A percentile compares a stretch with the other conserved stretches of the same genome.
Evolutionary conservation across 352 stramenopile genomes (phyloP).

Genomic region (Pythium chondricola): DNA sequence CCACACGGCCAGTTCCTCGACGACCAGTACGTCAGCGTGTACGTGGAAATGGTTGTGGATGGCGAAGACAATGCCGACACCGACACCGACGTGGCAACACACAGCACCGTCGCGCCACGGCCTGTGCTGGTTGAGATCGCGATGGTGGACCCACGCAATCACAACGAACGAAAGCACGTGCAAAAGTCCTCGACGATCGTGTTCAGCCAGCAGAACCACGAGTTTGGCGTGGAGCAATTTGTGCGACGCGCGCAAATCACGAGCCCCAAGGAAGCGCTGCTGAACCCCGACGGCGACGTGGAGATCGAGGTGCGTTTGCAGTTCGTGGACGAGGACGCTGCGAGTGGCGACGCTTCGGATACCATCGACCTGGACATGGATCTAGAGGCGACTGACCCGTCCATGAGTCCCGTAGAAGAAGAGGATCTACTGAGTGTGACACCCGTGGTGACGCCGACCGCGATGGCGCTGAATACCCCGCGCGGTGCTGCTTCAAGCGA

Average conservation of each 20-base stretch:
- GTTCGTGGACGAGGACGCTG: slow-evolving; percentile 11
- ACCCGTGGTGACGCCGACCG: slow-evolving; percentile 14
- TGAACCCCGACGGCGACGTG: slow-evolving; percentile 37
- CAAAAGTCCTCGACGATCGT: slow-evolving; percentile 39
- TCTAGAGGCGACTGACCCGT: slow-evolving; percentile 2
- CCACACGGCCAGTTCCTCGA: slow-evolving; percentile 37
- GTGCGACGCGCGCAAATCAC: slow-evolving; percentile 35
- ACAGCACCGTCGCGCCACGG: not conserved
- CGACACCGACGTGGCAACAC: not conserved
- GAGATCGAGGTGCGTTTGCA: slow-evolving; percentile 44
- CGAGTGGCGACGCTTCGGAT: too few relatives aligned
- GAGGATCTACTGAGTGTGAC: slow-evolving; percentile 17
- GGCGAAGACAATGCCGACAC: not conserved
- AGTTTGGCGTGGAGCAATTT: slow-evolving; percentile 57
- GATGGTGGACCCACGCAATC: slow-evolving; percentile 30
- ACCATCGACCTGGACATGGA: slow-evolving; percentile 8
- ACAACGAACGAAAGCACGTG: slow-evolving; percentile 13
- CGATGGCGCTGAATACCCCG: slow-evolving; percentile 1
- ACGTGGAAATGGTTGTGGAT: slow-evolving; percentile 44
- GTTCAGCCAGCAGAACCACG: slow-evolving; percentile 40
- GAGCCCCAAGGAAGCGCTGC: slow-evolving; percentile 36
- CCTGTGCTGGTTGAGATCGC: slow-evolving; percentile 34
- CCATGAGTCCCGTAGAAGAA: slow-evolving; percentile 18
- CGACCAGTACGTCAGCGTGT: slow-evolving; percentile 43
- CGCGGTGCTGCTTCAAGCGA: not conserved